Percentiles rank a stretch among this genome's conserved stretches.
phyloP scores from a whole-genome alignment of 306 rosid genomes.

The Nissolia schottii region DNA sequence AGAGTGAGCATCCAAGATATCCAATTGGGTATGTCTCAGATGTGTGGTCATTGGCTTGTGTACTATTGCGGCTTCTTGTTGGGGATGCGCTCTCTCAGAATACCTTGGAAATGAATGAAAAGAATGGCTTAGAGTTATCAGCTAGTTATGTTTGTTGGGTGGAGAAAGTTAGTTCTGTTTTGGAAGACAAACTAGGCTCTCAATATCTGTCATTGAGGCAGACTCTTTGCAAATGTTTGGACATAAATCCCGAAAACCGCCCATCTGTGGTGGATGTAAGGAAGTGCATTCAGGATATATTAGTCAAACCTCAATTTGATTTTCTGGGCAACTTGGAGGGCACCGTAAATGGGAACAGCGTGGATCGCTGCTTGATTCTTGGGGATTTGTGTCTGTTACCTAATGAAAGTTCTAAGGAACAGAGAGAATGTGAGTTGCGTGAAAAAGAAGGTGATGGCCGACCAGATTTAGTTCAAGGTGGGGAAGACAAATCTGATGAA shows the following conservation, averaged over 20 bases:
- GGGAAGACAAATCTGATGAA: conserved; percentile 33
- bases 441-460: conserved; percentile 24
- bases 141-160: conserved; percentile 45
- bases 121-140: conserved; percentile 30
- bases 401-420: conserved; percentile 24
- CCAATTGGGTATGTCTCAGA: conserved; percentile 55
- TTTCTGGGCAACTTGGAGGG: conserved; percentile 36
- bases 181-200: conserved; percentile 51
- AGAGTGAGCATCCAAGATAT: conserved; percentile 32
- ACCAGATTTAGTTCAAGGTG: conserved; percentile 32
- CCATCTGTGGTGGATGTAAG: conserved; percentile 51
- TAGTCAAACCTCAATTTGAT: conserved; percentile 49
- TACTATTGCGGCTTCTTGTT: conserved; percentile 49
- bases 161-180: conserved; percentile 48
- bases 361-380: conserved; percentile 43
- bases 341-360: conserved; percentile 17
- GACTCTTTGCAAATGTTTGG: conserved; percentile 56
- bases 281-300: conserved; percentile 59
- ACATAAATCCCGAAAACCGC: conserved; percentile 55
- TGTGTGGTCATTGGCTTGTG: conserved; percentile 72
- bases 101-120: conserved; percentile 31
- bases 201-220: conserved; percentile 44
- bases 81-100: conserved; percentile 43
- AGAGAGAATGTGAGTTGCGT: conserved; percentile 29
- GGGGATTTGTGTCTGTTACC: conserved; percentile 54